Evolutionary conservation across 129 eudicot genomes (phyloP).

Genomic region (Rutidosis leptorrhynchoides): DNA sequence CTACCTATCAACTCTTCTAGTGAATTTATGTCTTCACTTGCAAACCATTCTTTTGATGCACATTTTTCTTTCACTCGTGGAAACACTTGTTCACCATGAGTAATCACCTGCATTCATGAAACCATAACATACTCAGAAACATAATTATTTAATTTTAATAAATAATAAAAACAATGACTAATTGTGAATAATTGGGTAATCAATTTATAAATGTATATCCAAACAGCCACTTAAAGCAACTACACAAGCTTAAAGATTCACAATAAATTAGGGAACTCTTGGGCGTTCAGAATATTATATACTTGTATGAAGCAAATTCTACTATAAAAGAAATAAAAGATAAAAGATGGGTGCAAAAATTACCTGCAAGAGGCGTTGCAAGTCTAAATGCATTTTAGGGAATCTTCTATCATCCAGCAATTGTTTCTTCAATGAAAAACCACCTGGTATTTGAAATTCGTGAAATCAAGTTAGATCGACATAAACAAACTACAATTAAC

Average conservation of each 20-base stretch:
- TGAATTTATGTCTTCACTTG: slow-evolving; percentile 47
- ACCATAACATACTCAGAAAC: too few relatives aligned
- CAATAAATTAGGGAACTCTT: too few relatives aligned
- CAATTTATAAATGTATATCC: not conserved
- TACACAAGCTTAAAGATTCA: not conserved
- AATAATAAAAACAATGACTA: not conserved
- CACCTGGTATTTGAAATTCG: slow-evolving; percentile 44
- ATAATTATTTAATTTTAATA: too few relatives aligned
- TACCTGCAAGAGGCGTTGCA: slow-evolving; percentile 86
- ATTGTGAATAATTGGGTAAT: not conserved
- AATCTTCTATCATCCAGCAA: slow-evolving; percentile 72
- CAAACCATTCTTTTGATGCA: slow-evolving; percentile 70
- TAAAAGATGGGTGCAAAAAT: slow-evolving; percentile 3
- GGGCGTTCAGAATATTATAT: too few relatives aligned
- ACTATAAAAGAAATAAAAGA: not conserved
- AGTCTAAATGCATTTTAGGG: slow-evolving; percentile 81
- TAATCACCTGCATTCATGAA: slow-evolving; percentile 55
- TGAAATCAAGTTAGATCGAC: not conserved
- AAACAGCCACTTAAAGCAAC: not conserved
- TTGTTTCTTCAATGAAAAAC: slow-evolving; percentile 68
- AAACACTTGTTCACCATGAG: slow-evolving; percentile 88
- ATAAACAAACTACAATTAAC: too few relatives aligned
- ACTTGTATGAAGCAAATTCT: not conserved
- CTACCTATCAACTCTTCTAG: slow-evolving; percentile 72
- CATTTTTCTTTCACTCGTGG: slow-evolving; percentile 83